phyloP scores from a whole-genome alignment of 192 early-diverging fungal species.

The Spinellus fusiger region DNA sequence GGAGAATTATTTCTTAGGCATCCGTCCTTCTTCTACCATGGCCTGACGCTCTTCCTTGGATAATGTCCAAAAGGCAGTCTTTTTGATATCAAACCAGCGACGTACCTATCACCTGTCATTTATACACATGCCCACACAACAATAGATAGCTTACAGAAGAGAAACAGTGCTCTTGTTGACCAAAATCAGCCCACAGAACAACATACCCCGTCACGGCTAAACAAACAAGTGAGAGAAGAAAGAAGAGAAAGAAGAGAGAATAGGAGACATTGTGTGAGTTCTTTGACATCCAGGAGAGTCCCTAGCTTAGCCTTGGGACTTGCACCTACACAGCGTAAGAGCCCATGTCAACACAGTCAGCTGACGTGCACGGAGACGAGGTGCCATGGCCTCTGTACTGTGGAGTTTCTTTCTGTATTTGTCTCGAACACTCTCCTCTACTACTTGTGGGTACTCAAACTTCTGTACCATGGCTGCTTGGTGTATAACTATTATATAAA shows the following conservation, averaged over 20 bases:
- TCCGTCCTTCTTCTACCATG: constrained; percentile 22
- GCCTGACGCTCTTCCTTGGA: constrained; percentile 18
- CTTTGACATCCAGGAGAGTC: no score
- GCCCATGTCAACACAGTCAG: constrained; percentile 9
- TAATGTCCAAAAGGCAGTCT: constrained; percentile 18
- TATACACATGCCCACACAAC: neutral
- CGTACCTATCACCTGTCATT: constrained; percentile 8
- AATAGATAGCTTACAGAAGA: constrained; percentile 6
- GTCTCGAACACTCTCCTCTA: neutral
- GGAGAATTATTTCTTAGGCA: no score
- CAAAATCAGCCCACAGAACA: constrained; percentile 32
- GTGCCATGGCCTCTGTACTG: constrained; percentile 6
- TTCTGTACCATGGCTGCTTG: neutral
- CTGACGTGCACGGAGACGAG: constrained; percentile 4
- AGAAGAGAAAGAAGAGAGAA: no score
- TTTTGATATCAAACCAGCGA: constrained; percentile 23
- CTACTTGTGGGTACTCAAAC: neutral
- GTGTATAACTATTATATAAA: neutral
- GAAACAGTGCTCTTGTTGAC: constrained; percentile 20
- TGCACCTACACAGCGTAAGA: constrained; percentile 5
- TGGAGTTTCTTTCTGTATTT: neutral
- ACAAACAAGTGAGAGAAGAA: neutral
- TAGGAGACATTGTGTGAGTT: no score
- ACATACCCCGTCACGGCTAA: constrained; percentile 23
- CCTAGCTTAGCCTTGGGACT: neutral